Evolutionary conservation across 208 protist species (phyloP), one percentile per base, ranked within the genome.

Genomic region (Lotmaria passim): DNA sequence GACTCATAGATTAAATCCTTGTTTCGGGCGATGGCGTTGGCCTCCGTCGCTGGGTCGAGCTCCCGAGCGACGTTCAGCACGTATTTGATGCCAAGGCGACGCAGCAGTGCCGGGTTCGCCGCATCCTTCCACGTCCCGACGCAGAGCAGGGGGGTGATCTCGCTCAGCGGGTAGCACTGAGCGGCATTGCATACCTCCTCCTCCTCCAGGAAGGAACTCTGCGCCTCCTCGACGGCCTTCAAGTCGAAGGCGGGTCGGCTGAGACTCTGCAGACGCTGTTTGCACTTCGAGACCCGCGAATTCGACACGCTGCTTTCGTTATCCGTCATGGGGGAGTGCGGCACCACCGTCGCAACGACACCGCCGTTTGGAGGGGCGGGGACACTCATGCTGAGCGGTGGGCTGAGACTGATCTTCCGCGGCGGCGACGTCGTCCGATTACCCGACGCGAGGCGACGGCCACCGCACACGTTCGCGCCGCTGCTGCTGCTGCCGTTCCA

Each of bases 51-150:
- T 17, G 71, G 73, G 31, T 78, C 64, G 43, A 89, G 73, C 71
- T 96, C 88, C 43, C 86, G 74, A 26, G 90, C 88, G 12, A 93
- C 81, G 73, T 94, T 96, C 36, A 96, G 69, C 17, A 94, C 79
- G 70, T 93, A 89, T 44, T 74, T 77, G 52, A 96, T 93, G 59
- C 61, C 43, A 24, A 84, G 58, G 14, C 50, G 28, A 12, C 58
- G 55, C 30, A 96, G 78, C 51, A 89, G 62, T 7, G 81, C 65
- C 38, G 69, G 79, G 72, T 91, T 65, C 0, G 69, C 48, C 7
- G 89, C 87, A 67, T 96, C 91, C 56, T 79, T 80, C 86, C 86
- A 93, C 26, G 83, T 83, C 28, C 91, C 91, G 33, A 96, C 73
- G 33, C 66, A 93, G 10, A 96, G 53, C 48, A 75, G 76, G 17